Percentiles rank a stretch among this genome's conserved stretches.
phyloP scores from a whole-genome alignment of 2,329 filamentous ascomycete genomes.

The Ambrosiella xylebori region DNA sequence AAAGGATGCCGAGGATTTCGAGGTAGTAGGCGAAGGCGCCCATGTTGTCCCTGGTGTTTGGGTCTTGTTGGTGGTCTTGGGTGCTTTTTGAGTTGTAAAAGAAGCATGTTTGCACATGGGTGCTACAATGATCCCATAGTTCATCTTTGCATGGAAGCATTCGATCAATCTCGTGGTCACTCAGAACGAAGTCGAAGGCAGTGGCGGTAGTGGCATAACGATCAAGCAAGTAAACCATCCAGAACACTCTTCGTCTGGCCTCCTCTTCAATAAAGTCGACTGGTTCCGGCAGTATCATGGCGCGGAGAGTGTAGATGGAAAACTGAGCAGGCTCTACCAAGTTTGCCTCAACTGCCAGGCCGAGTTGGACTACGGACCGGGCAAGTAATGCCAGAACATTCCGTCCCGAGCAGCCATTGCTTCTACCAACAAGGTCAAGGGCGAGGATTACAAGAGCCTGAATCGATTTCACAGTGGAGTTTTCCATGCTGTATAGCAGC shows the following conservation, averaged over 20 bases:
- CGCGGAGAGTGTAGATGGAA: slow-evolving; percentile 77
- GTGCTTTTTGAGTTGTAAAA: slow-evolving; percentile 34
- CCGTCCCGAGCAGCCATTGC: slow-evolving; percentile 83
- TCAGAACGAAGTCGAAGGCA: slow-evolving; percentile 77
- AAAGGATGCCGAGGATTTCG: slow-evolving; percentile 73
- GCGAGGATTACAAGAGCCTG: slow-evolving; percentile 79
- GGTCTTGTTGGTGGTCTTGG: slow-evolving; percentile 13
- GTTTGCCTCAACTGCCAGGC: slow-evolving; percentile 64
- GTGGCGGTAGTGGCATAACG: slow-evolving; percentile 81
- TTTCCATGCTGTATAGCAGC: slow-evolving; percentile 71
- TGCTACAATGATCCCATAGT: slow-evolving; percentile 58
- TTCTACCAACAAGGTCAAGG: slow-evolving; percentile 67
- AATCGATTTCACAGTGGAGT: slow-evolving; percentile 72
- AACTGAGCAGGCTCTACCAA: slow-evolving; percentile 62
- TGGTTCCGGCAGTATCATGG: slow-evolving; percentile 69
- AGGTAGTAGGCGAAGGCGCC: slow-evolving; percentile 83
- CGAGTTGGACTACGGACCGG: slow-evolving; percentile 73
- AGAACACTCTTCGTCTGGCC: slow-evolving; percentile 67
- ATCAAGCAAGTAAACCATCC: slow-evolving; percentile 86
- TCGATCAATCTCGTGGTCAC: slow-evolving; percentile 79
- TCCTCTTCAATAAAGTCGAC: slow-evolving; percentile 83
- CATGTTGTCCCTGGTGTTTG: slow-evolving; percentile 57
- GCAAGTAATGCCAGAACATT: slow-evolving; percentile 81
- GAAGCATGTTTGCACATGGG: slow-evolving; percentile 70
- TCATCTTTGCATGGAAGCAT: slow-evolving; percentile 77